phyloP scores from a whole-genome alignment of 139 green algal species.

The Desmodesmus armatus region DNA sequence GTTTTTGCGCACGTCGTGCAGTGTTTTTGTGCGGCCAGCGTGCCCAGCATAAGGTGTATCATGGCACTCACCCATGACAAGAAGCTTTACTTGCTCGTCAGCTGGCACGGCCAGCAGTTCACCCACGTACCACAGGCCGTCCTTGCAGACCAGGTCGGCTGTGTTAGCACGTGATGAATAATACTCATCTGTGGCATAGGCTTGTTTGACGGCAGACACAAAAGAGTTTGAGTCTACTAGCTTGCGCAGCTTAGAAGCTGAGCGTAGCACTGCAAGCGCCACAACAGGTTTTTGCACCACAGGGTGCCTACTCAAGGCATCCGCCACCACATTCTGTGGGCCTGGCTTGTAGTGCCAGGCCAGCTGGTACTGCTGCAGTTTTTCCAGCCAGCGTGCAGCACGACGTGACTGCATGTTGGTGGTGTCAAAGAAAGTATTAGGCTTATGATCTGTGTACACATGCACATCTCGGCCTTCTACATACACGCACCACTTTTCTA shows the following conservation, averaged over 20 bases:
- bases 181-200: background rate
- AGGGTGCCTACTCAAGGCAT: background rate
- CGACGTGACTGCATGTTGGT: background rate
- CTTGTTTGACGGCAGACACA: background rate
- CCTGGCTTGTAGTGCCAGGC: constrained; percentile 14
- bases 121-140: constrained; percentile 23
- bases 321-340: background rate
- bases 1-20: background rate
- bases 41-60: constrained; percentile 11
- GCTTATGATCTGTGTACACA: constrained; percentile 36
- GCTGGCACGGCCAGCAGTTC: background rate
- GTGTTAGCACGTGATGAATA: background rate
- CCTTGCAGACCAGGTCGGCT: background rate
- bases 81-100: background rate
- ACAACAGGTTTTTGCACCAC: background rate
- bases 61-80: constrained; percentile 7
- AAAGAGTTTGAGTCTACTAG: too few species aligned
- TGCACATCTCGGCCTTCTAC: constrained; percentile 33
- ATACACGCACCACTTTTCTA: background rate
- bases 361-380: background rate
- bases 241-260: too few species aligned
- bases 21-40: background rate
- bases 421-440: constrained; percentile 14
- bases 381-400: constrained; percentile 6
- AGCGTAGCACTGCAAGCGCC: background rate